Evolutionary conservation across 192 early-diverging fungal species (phyloP), one percentile per base, ranked within the genome.

Genomic region (Dissophora ornata): DNA sequence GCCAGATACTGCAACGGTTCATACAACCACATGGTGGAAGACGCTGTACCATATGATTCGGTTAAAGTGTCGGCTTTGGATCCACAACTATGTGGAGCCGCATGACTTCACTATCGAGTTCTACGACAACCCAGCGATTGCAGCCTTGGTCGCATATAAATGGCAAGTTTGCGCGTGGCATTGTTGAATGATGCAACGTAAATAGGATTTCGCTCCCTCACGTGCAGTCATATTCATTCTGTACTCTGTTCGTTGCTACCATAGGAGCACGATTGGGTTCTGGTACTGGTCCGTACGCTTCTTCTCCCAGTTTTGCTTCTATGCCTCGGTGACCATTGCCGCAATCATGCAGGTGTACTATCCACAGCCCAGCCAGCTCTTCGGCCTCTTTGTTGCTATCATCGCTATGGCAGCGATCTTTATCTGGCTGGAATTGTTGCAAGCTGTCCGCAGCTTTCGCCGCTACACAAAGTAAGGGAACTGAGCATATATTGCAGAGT

Each of bases 291-390:
- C n/a, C n/a, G n/a, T n/a, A n/a, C n/a, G n/a, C n/a, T n/a, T n/a
- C n/a, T n/a, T n/a, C n/a, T n/a, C n/a, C 24, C 49, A 63, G 38
- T 44, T 33, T 12, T 0, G 49, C 11, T 70, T 41, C 36, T 70
- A 70, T 41, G 10, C 29, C 13, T 19, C 62, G 32, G 52, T 62
- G 1, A 12, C 49, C 0, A 22, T 47, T 1, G 57, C 52, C 0
- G 51, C 68, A 0, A 10, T 70, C 5, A n/a, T 44, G n/a, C 68
- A 70, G 25, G 59, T 70, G n/a, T n/a, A n/a, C n/a, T n/a, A n/a
- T n/a, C n/a, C n/a, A n/a, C n/a, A n/a, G n/a, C n/a, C n/a, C n/a
- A 28, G 44, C 3, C n/a, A 34, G 11, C 33, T 70, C 4, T 13
- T 10, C 4, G 59, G 68, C 0, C 10, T 62, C 0, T 70, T 70